These are phyloP conservation scores for Suillus subluteus DNA, from an alignment of 768 basidiomycete species.

Conservation along the genomic window DNA sequence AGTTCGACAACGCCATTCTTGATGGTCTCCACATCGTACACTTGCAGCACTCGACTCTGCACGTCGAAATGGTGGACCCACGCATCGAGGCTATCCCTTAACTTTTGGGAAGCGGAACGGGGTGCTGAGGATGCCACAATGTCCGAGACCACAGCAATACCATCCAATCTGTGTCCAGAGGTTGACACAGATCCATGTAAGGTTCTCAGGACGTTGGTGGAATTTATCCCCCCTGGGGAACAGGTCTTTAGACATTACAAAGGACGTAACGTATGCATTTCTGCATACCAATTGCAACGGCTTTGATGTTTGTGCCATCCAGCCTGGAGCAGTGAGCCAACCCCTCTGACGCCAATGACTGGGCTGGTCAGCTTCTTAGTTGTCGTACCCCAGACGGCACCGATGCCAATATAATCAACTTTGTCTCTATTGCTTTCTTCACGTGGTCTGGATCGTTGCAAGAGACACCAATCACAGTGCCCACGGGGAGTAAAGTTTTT, in stretches of 20 bases:
- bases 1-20: constrained; percentile 43
- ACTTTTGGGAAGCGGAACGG: constrained; percentile 46
- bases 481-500: constrained; percentile 66
- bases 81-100: constrained; percentile 43
- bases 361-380: constrained; percentile 75
- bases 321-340: constrained; percentile 71
- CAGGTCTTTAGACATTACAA: constrained; percentile 5
- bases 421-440: constrained; percentile 60
- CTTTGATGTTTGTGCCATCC: constrained; percentile 63
- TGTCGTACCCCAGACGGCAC: constrained; percentile 78
- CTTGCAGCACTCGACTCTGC: background rate
- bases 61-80: constrained; percentile 20
- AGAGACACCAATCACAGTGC: constrained; percentile 79
- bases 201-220: constrained; percentile 72
- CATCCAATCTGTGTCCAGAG: constrained; percentile 65
- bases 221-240: constrained; percentile 82
- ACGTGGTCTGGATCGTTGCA: constrained; percentile 74
- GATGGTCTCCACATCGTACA: constrained; percentile 40
- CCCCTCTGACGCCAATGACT: constrained; percentile 71
- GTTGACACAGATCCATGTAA: constrained; percentile 71
- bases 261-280: background rate
- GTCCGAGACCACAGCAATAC: constrained; percentile 88
- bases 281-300: constrained; percentile 83
- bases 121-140: constrained; percentile 73
- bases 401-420: constrained; percentile 88